Evolutionary conservation across 2,329 filamentous ascomycete genomes (phyloP).

Genomic region (Colletotrichum costaricense): DNA sequence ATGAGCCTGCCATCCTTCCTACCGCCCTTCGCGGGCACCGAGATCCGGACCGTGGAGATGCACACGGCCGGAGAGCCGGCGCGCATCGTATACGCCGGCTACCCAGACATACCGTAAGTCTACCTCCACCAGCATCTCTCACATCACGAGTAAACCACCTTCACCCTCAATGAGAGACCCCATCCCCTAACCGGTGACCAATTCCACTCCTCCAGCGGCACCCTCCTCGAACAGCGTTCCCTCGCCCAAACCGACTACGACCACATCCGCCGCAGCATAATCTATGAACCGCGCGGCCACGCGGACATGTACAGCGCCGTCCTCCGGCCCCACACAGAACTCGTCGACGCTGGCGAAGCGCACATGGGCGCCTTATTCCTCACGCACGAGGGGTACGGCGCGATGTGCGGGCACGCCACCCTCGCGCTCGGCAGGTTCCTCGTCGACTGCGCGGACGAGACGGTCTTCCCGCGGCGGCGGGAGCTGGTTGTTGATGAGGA

Average conservation of each 20-base stretch:
- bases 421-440: constrained; percentile 59
- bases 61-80: constrained; percentile 62
- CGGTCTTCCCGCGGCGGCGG: constrained; percentile 50
- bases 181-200: background rate
- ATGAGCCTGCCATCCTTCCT: constrained; percentile 26
- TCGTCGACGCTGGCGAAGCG: constrained; percentile 14
- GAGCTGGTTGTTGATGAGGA: constrained; percentile 43
- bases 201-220: constrained; percentile 39
- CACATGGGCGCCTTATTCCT: constrained; percentile 36
- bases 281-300: constrained; percentile 34
- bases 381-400: constrained; percentile 30
- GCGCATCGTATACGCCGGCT: constrained; percentile 55
- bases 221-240: constrained; percentile 51
- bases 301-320: constrained; percentile 35
- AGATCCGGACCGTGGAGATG: constrained; percentile 47
- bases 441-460: constrained; percentile 51
- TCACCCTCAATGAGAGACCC: background rate
- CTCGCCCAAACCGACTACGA: constrained; percentile 27
- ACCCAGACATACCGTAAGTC: constrained; percentile 44
- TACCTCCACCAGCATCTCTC: too few relatives aligned
- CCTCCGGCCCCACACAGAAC: constrained; percentile 22
- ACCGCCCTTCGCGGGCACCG: background rate
- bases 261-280: constrained; percentile 20
- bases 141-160: too few relatives aligned
- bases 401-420: constrained; percentile 43